Base-by-base conservation (phyloP, 768 basidiomycete species). In the Thelephora ganbajun region DNA sequence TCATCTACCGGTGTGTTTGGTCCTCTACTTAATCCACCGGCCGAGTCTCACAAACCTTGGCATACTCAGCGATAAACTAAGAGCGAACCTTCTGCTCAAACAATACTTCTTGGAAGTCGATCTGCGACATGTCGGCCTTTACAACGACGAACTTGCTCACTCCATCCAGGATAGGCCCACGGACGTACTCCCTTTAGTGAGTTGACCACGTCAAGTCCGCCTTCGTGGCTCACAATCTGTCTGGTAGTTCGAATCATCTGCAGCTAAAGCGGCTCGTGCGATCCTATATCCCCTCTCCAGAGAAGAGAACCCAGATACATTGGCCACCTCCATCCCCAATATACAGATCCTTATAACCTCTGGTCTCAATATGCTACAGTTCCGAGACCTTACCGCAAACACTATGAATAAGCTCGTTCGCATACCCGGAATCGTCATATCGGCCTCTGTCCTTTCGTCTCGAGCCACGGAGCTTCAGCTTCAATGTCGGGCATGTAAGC, bases 381-480 rank as follows among this genome's bases (percentile, higher is more conserved):
- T 98, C 62, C 80, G 96, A 36, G 91, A 92, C 37, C 77, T 99
- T 36, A 87, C 86, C 0, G 96, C 96, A 9, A 77, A 92, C 56
- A 91, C 85, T 18, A 86, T 98, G 73, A 93, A 91, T 59, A 92
- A 88, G 59, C 80, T 99, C 37, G 93, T 99, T 34, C 86, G 96
- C 50, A 77, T 97, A 37, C 96, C 96, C 1, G 96, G 96, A 30
- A 99, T 99, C 57, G 92, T 98, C 61, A 97, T 98, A 60, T 93
- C 93, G 30, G 89, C 96, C 0, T 94, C 92, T 9, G 83, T 91
- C 14, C 75, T 98, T 18, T 88, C 91, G 0, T 88, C 94, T 1
- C 81, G 94, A 39, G 91, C 96, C 9, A 92, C 91, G 18, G 88
- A 84, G 53, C 74, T 99, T 4, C 83, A 88, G 56, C 72, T 99